A percentile compares a stretch with the other conserved stretches of the same genome.
Evolutionary conservation across 805 yeast genomes (phyloP).

Genomic region (Suhomyces sp.): DNA sequence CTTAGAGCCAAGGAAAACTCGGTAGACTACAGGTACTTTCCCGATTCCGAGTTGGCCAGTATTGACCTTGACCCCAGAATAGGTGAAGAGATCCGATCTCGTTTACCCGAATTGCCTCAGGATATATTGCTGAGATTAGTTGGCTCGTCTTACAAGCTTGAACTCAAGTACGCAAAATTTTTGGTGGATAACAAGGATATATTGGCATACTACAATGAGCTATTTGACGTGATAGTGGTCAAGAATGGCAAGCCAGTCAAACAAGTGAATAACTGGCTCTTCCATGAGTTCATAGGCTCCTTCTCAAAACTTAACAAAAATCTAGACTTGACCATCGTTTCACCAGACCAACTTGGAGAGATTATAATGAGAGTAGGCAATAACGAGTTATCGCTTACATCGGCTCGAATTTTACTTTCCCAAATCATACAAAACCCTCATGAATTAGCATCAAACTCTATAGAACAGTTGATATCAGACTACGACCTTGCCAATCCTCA

Average conservation of each 20-base stretch:
- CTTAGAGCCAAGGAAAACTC: conserved; percentile 77
- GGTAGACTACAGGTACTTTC: conserved; percentile 88
- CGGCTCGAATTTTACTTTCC: conserved; percentile 62
- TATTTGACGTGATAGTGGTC: conserved; percentile 29
- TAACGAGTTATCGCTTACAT: conserved; percentile 55
- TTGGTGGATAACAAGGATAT: conserved; percentile 51
- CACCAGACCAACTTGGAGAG: conserved; percentile 49
- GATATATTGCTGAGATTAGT: conserved; percentile 46
- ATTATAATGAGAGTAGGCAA: conserved; percentile 50
- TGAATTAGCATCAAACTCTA: conserved; percentile 23
- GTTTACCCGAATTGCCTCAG: conserved; percentile 65
- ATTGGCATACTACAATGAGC: conserved; percentile 49
- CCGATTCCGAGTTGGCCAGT: conserved; percentile 84
- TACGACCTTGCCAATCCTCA: conserved; percentile 44
- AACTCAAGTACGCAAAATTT: conserved; percentile 73
- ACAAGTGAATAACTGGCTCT: conserved; percentile 70
- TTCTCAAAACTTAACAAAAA: conserved; percentile 50
- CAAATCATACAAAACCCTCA: conserved; percentile 55
- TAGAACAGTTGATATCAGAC: conserved; percentile 50
- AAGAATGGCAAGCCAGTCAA: conserved; percentile 26
- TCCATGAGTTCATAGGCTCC: conserved; percentile 76
- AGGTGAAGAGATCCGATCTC: conserved; percentile 35
- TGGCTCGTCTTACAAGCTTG: conserved; percentile 50
- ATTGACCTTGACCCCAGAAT: conserved; percentile 47
- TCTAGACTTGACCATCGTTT: conserved; percentile 22